Evolutionary conservation across 352 stramenopile species (phyloP).

Genomic region (Globisporangium lucens): DNA sequence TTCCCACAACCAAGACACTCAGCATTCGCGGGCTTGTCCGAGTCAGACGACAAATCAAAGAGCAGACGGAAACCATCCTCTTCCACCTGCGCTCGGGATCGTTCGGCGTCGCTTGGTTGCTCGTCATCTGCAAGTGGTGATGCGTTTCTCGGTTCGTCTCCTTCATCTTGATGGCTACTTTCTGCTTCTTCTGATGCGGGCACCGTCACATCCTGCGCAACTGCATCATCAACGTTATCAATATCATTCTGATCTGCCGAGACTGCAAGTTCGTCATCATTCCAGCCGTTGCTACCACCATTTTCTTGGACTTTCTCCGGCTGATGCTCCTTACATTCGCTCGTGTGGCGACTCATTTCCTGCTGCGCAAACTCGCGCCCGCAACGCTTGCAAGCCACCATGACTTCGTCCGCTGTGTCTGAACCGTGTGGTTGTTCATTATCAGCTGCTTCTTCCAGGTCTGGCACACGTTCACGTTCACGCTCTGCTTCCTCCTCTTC

Average conservation of each 20-base stretch:
- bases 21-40: conserved; percentile 21
- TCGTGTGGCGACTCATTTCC: not conserved
- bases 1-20: conserved; percentile 6
- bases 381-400: conserved; percentile 3
- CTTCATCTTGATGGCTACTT: not conserved
- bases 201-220: not conserved
- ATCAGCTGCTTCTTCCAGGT: not conserved
- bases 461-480: not conserved
- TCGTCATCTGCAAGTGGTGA: not conserved
- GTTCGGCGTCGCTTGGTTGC: not conserved
- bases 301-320: not conserved
- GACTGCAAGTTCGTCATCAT: not conserved
- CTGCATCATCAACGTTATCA: not conserved
- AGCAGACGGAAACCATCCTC: not conserved
- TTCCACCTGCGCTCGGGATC: not conserved
- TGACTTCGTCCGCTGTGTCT: not conserved
- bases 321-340: not conserved
- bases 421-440: not conserved
- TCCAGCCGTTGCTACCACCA: not conserved
- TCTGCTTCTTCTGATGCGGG: not conserved
- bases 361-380: not conserved
- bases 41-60: not conserved
- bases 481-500: not conserved
- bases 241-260: not conserved
- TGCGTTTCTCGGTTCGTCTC: not conserved